Percentiles rank a stretch among this genome's conserved stretches.
phyloP scores from a whole-genome alignment of 805 yeast genomes.

The Candida lessepsii region DNA sequence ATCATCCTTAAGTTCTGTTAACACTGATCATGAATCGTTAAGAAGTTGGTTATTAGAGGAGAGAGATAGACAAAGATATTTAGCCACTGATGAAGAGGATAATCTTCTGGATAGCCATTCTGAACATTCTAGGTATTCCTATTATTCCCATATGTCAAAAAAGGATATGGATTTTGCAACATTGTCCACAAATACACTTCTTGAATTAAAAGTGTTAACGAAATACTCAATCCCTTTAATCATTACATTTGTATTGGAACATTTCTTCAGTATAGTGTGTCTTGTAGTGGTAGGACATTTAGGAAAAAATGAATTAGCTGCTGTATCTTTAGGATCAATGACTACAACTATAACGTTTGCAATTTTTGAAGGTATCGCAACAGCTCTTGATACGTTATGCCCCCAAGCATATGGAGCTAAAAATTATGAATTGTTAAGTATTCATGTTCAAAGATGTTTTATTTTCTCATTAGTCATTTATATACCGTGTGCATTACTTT shows the following conservation, averaged over 20 bases:
- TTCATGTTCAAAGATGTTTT: slow-evolving; percentile 39
- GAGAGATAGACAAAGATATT: slow-evolving; percentile 34
- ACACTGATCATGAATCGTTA: slow-evolving; percentile 31
- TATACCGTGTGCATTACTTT: slow-evolving; percentile 38
- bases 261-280: slow-evolving; percentile 42
- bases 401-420: slow-evolving; percentile 48
- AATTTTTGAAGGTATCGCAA: slow-evolving; percentile 46
- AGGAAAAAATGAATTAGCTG: slow-evolving; percentile 45
- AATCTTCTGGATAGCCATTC: slow-evolving; percentile 16
- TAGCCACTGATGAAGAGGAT: slow-evolving; percentile 20
- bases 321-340: slow-evolving; percentile 46
- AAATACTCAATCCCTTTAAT: slow-evolving; percentile 40
- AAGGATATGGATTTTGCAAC: slow-evolving; percentile 31
- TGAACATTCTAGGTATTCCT: slow-evolving; percentile 7
- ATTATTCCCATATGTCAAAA: slow-evolving; percentile 7
- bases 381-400: slow-evolving; percentile 44
- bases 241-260: slow-evolving; percentile 43
- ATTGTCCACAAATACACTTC: slow-evolving; percentile 25
- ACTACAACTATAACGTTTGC: slow-evolving; percentile 45
- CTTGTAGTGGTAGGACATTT: slow-evolving; percentile 45
- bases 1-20: slow-evolving; percentile 37
- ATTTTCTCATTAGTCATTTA: slow-evolving; percentile 32
- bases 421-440: slow-evolving; percentile 35
- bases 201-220: slow-evolving; percentile 28
- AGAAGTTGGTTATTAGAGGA: slow-evolving; percentile 42